These are phyloP conservation scores for Lolium perenne DNA, from an alignment of 176 grass and related monocot species.

Conservation along the genomic window DNA sequence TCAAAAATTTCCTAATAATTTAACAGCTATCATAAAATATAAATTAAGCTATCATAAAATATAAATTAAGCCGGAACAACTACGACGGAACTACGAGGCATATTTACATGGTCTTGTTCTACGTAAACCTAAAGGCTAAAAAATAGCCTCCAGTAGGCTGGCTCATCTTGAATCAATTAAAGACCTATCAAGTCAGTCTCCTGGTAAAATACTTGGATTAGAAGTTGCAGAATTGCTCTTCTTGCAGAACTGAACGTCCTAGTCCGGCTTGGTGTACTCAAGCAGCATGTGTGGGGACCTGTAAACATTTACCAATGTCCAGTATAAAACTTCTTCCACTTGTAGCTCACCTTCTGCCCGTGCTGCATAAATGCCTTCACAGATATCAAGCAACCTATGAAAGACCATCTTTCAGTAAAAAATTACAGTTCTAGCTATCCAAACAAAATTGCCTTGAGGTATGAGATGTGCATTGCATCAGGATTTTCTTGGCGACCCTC, in stretches of 20 bases:
- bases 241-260: slow-evolving; percentile 1
- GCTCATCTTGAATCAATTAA: background rate
- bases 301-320: slow-evolving; percentile 94
- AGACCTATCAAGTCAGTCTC: slow-evolving; percentile 31
- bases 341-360: slow-evolving; percentile 91
- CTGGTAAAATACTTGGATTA: slow-evolving; percentile 20
- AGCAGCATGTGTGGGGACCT: slow-evolving; percentile 95
- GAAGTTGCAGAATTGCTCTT: slow-evolving; percentile 4
- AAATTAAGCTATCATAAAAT: slow-evolving; percentile 19
- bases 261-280: slow-evolving; percentile 84
- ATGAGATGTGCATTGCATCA: slow-evolving; percentile 20
- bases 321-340: slow-evolving; percentile 97
- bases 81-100: too few relatives aligned
- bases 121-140: background rate
- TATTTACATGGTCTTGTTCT: slow-evolving; percentile 30
- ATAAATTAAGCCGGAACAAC: background rate
- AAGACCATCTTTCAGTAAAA: slow-evolving; percentile 20
- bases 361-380: slow-evolving; percentile 95
- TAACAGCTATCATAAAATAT: too few relatives aligned
- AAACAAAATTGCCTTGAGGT: background rate
- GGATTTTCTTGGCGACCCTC: background rate
- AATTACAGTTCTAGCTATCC: background rate
- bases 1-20: too few relatives aligned
- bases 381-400: slow-evolving; percentile 89
- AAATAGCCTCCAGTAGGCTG: background rate